These are phyloP conservation scores for Termitomyces sp. DNA, from an alignment of 768 basidiomycete species.

Conservation along the genomic window DNA sequence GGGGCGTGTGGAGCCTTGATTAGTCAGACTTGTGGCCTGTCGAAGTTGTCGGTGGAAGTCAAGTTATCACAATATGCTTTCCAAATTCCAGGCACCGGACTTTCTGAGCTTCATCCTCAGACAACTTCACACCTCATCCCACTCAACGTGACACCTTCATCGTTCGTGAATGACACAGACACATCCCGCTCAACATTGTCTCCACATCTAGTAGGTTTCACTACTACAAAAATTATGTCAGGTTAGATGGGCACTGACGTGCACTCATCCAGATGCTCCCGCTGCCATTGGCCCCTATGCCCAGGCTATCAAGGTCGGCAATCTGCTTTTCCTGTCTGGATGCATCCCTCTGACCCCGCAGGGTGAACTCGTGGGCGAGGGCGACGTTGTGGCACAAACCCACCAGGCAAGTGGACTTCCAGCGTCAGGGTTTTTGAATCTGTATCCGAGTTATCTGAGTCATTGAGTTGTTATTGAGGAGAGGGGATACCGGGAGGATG, in stretches of 20 bases:
- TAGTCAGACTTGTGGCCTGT: not conserved
- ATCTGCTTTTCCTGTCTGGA: slow-evolving; percentile 88
- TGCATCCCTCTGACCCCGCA: slow-evolving; percentile 84
- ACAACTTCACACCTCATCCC: slow-evolving; percentile 1
- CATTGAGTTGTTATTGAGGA: no score
- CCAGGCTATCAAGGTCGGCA: slow-evolving; percentile 81
- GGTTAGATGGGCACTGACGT: not conserved
- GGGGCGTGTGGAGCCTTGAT: slow-evolving; percentile 8
- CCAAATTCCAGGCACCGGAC: slow-evolving; percentile 14
- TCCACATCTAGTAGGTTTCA: slow-evolving; percentile 37
- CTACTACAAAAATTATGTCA: not conserved
- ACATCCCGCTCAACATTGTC: slow-evolving; percentile 36
- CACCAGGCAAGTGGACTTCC: no score
- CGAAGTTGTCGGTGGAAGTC: not conserved
- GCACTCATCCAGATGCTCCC: slow-evolving; percentile 59
- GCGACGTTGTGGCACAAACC: slow-evolving; percentile 73
- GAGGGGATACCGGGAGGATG: no score
- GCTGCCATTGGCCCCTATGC: slow-evolving; percentile 85
- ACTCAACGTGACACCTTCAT: slow-evolving; percentile 12
- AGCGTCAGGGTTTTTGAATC: no score
- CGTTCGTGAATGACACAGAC: slow-evolving; percentile 34
- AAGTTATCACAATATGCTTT: slow-evolving; percentile 8
- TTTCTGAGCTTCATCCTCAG: slow-evolving; percentile 10
- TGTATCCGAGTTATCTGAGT: no score
- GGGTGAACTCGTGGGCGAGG: slow-evolving; percentile 68